A percentile compares a stretch with the other conserved stretches of the same genome.
phyloP scores from a whole-genome alignment of 140 eudicot genomes.

The Senecio squalidus region DNA sequence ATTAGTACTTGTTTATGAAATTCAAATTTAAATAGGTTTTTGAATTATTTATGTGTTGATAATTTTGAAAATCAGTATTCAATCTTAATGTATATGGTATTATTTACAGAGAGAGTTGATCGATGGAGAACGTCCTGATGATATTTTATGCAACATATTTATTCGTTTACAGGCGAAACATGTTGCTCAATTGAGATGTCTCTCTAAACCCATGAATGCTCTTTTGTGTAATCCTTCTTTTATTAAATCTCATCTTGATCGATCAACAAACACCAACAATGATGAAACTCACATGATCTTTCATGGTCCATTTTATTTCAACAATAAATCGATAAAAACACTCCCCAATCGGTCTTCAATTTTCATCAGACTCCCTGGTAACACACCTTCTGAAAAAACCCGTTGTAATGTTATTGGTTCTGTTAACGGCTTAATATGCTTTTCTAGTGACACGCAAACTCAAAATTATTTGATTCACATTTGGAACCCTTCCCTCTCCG shows the following conservation, averaged over 20 bases:
- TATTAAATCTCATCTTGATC: conserved; percentile 12
- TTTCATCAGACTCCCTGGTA: background rate
- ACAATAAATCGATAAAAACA: background rate
- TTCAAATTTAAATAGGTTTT: too few species aligned
- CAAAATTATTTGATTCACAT: too few species aligned
- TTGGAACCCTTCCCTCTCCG: background rate
- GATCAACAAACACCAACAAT: background rate
- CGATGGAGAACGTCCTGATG: background rate
- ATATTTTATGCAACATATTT: background rate
- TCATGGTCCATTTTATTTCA: background rate
- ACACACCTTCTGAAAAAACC: background rate
- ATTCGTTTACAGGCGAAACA: background rate
- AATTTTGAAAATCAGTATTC: too few species aligned
- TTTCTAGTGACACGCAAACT: background rate
- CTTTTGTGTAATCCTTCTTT: conserved; percentile 10
- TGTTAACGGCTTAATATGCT: conserved; percentile 15
- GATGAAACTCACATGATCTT: background rate
- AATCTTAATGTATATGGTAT: too few species aligned
- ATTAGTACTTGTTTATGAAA: too few species aligned
- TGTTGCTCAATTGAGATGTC: background rate
- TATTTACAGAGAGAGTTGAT: too few species aligned
- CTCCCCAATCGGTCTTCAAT: background rate
- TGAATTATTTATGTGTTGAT: too few species aligned
- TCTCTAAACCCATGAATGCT: background rate
- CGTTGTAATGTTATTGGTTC: background rate